Percentiles rank a stretch among this genome's conserved stretches.
These are phyloP conservation scores for Camelina hispida DNA, from an alignment of 345 rosid species.

Conservation along the genomic window DNA sequence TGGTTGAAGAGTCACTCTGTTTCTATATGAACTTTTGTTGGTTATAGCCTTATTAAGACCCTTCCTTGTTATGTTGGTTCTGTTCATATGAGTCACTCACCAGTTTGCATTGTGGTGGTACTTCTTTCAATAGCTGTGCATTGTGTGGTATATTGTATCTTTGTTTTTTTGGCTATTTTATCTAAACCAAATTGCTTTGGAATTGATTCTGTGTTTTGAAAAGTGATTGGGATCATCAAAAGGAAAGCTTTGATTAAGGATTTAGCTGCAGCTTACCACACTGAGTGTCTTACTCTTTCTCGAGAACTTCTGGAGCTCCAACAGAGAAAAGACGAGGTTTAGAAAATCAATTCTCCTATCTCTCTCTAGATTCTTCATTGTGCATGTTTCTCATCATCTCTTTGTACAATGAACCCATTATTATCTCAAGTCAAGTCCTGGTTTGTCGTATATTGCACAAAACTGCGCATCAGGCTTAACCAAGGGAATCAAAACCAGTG, in stretches of 20 bases:
- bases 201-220: background rate
- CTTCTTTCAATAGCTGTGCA: background rate
- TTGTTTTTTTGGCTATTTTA: slow-evolving; percentile 3
- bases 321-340: slow-evolving; percentile 78
- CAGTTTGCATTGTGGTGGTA: no score
- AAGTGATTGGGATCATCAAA: slow-evolving; percentile 95
- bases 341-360: slow-evolving; percentile 12
- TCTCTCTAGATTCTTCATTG: slow-evolving; percentile 1
- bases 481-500: background rate
- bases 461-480: no score
- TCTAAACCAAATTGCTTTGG: slow-evolving; percentile 11
- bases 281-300: slow-evolving; percentile 80
- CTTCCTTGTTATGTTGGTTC: background rate
- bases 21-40: background rate
- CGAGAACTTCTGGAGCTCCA: slow-evolving; percentile 87
- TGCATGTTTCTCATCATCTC: background rate
- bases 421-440: background rate
- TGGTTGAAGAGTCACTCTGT: slow-evolving; percentile 5
- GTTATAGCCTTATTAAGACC: background rate
- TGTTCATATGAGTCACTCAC: background rate
- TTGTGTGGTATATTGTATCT: background rate
- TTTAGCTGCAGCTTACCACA: slow-evolving; percentile 82
- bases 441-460: background rate
- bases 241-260: slow-evolving; percentile 94
- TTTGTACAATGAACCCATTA: background rate